Percentiles rank a stretch among this genome's conserved stretches.
Evolutionary conservation across 352 stramenopile species (phyloP).

Genomic region (Phytophthora pluvialis): DNA sequence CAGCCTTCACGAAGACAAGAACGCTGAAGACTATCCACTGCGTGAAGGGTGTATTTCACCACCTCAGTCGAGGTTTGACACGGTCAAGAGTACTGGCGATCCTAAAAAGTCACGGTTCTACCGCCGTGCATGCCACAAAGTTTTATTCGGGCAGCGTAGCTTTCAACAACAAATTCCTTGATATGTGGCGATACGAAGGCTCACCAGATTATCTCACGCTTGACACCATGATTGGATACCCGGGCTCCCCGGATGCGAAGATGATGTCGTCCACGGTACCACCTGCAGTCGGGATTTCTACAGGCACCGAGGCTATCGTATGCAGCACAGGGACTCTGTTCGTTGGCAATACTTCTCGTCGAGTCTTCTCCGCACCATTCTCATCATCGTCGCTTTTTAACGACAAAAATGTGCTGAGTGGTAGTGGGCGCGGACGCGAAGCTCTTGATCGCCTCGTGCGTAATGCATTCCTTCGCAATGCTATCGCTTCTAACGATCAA

Average conservation of each 20-base stretch:
- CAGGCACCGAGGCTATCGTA: conserved; percentile 31
- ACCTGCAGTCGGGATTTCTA: conserved; percentile 7
- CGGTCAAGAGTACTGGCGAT: conserved; percentile 69
- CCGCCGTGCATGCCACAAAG: conserved; percentile 67
- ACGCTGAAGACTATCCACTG: conserved; percentile 60
- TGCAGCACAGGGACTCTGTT: conserved; percentile 27
- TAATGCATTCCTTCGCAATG: conserved; percentile 52
- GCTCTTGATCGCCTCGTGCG: conserved; percentile 61
- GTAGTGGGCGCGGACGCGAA: conserved; percentile 57
- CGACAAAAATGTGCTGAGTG: conserved; percentile 47
- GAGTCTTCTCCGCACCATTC: conserved; percentile 24
- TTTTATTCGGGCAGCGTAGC: conserved; percentile 77
- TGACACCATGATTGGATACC: conserved; percentile 33
- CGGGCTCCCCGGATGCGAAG: conserved; percentile 21
- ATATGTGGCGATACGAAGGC: conserved; percentile 83
- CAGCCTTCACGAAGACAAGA: conserved; percentile 54
- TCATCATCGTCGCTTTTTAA: conserved; percentile 52
- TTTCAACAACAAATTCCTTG: conserved; percentile 85
- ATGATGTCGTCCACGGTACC: conserved; percentile 7
- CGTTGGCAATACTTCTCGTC: conserved; percentile 35
- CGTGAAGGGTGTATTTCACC: conserved; percentile 81
- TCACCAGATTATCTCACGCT: conserved; percentile 78
- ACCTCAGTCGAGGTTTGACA: conserved; percentile 73
- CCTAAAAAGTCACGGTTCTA: conserved; percentile 68
- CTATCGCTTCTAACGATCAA: conserved; percentile 33